Base-by-base conservation (phyloP, 768 basidiomycete species). In the Suillus ampliporus region DNA sequence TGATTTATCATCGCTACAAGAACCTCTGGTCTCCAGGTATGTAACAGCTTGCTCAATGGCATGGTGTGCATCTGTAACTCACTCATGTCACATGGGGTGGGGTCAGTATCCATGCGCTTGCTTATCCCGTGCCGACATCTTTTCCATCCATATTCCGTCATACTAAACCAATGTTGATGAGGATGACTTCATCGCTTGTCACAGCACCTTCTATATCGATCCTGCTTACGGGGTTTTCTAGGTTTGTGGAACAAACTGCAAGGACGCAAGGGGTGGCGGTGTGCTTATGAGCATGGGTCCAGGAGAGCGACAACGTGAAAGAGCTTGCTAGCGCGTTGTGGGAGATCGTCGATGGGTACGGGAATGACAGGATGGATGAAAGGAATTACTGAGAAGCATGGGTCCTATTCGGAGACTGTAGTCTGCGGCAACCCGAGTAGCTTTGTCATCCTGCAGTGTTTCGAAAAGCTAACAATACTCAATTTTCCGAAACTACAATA, bases 81-180 rank as follows among this genome's bases (percentile, higher is more conserved):
- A 43, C 46, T 31, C 6, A 3, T 31, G 52, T 19, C 17, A 37
- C n/a, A n/a, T n/a, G n/a, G n/a, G n/a, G n/a, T 53, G 35, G 41
- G 41, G 68, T 41, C 65, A 89, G 85, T 60, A 74, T 79, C 34
- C 83, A 83, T 70, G 74, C 80, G 4, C 73, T 79, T 9, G 72
- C 82, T n/a, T 90, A 84, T 68, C 87, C 89, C 10, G 71, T 89
- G 19, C 84, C 87, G 8, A 81, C 81, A 35, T 88, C 89, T 8
- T 89, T 86, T 70, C 88, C 88, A 6, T 67, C 71, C 5, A 79
- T 85, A 53, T 81, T 84, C 67, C 68, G 69, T 11, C 63, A 34
- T 0, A 23, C 58, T 21, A 64, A 61, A 34, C 69, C 70, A 3
- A 61, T 62, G 38, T 53, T 61, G 47, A 70, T 72, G 8, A 61